phyloP scores from a whole-genome alignment of 108 stramenopile species.

The Cyclostephanos invisitatus region DNA sequence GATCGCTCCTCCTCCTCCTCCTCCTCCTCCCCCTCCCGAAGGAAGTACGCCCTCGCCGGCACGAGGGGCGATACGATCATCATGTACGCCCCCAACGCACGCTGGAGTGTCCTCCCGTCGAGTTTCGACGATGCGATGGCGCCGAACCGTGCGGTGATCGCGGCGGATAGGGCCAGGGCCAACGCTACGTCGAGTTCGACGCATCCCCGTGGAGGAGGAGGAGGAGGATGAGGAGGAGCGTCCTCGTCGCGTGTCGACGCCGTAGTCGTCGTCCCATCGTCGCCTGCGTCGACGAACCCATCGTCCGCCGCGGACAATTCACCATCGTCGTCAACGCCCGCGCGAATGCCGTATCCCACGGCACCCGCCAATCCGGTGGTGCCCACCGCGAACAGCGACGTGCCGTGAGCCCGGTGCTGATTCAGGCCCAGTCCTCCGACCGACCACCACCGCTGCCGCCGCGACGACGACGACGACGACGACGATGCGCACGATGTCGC shows the following conservation, averaged over 20 bases:
- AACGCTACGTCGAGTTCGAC: conserved; percentile 78
- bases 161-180: conserved; percentile 73
- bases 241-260: background rate
- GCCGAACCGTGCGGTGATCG: conserved; percentile 79
- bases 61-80: conserved; percentile 83
- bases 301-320: background rate
- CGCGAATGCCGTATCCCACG: conserved; percentile 58
- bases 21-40: background rate
- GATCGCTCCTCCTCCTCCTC: too few relatives aligned
- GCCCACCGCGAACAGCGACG: conserved; percentile 85
- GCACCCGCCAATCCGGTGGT: conserved; percentile 90
- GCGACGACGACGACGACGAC: background rate
- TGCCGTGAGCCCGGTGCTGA: conserved; percentile 93
- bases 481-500: background rate
- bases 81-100: conserved; percentile 85
- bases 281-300: background rate
- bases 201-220: conserved; percentile 18
- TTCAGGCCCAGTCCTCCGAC: conserved; percentile 56
- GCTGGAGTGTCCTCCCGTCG: conserved; percentile 51
- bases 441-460: background rate
- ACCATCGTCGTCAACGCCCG: conserved; percentile 6
- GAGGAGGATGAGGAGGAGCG: background rate
- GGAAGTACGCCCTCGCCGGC: conserved; percentile 67
- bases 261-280: background rate
- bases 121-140: conserved; percentile 59